These are phyloP conservation scores for Misopates orontium DNA, from an alignment of 257 asterid genomes.

Conservation along the genomic window DNA sequence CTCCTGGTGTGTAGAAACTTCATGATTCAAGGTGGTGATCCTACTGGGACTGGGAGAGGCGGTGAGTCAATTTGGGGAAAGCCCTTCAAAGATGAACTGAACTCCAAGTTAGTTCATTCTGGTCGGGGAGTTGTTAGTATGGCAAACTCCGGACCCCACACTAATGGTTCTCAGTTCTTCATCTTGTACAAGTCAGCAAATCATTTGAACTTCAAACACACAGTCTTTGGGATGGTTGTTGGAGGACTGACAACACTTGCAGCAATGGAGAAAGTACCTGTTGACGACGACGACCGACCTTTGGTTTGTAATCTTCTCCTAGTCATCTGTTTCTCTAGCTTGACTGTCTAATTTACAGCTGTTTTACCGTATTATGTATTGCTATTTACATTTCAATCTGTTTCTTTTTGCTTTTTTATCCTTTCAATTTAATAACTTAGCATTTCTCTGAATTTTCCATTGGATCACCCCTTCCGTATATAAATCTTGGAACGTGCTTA, in stretches of 20 bases:
- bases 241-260: constrained; percentile 90
- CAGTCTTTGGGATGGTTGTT: constrained; percentile 91
- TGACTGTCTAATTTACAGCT: constrained; percentile 3
- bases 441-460: neutral
- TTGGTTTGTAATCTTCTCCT: constrained; percentile 50
- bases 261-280: constrained; percentile 82
- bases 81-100: constrained; percentile 88
- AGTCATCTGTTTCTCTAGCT: constrained; percentile 14
- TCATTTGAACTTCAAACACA: constrained; percentile 88
- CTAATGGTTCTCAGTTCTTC: constrained; percentile 97
- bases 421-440: neutral
- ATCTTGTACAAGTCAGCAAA: constrained; percentile 94
- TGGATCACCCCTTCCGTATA: neutral
- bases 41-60: constrained; percentile 94
- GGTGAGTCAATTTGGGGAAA: constrained; percentile 98
- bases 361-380: neutral
- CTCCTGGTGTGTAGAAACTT: constrained; percentile 63
- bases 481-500: constrained; percentile 4
- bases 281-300: constrained; percentile 82
- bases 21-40: constrained; percentile 99
- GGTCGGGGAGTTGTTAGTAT: constrained; percentile 98
- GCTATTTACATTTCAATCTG: too few species aligned
- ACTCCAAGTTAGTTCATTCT: constrained; percentile 90
- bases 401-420: neutral
- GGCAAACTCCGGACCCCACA: constrained; percentile 97